Base-by-base conservation (phyloP, 164 flowering plant genomes). In the Macadamia tetraphylla region DNA sequence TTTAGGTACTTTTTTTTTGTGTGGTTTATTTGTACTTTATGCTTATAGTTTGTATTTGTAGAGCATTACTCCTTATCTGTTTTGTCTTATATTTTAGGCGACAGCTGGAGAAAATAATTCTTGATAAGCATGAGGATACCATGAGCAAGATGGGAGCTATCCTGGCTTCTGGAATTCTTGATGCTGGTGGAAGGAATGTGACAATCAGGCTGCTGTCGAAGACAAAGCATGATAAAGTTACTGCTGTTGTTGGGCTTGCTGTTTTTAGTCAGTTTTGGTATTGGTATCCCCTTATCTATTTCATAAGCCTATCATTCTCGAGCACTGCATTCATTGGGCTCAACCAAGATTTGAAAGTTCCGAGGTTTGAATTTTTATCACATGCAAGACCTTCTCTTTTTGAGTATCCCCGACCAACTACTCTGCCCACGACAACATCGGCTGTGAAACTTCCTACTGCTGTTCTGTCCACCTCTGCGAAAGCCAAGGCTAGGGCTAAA, bases 121-220 rank as follows among this genome's bases (percentile, higher is more conserved):
- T 92, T 55, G 99, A 95, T 77, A 95, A 95, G 82, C 99, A 95
- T 75, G 99, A 95, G 76, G 99, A 95, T 72, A 92, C 99, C 14
- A 92, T 95, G 98, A 95, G 99, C 85, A 95, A 95, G 86, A 95
- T 95, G 99, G 99, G 99, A 60, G 99, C 99, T 56, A 95, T 95
- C 56, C 82, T 95, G 67, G 99, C 99, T 66, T 89, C 99, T 42
- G 99, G 99, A 46, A 95, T 95, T 62, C 91, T 95, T 68, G 99
- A 95, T 78, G 99, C 99, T 67, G 99, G 98, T 74, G 98, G 99
- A 48, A 87, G 99, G 78, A 95, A 95, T 79, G 98, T 95, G 68
- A 95, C 98, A 1, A 91, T 95, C 63, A 84, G 82, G 76, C 76
- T 95, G 73, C 92, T 95, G 67, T 95, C 99, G 0, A 95, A 89